phyloP scores from a whole-genome alignment of 306 rosid species.

The Casuarina equisetifolia region DNA sequence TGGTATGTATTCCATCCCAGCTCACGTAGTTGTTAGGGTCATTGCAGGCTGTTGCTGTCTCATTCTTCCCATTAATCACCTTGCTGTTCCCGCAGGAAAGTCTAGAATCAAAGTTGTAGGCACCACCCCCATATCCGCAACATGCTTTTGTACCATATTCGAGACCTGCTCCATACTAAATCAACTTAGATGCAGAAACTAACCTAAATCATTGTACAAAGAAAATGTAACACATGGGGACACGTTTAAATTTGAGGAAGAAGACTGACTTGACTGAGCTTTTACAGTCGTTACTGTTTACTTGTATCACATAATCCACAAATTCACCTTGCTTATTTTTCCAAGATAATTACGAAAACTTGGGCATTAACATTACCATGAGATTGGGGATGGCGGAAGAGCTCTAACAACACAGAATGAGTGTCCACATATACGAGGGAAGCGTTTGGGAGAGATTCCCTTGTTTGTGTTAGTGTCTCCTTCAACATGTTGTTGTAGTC shows the following conservation, averaged over 20 bases:
- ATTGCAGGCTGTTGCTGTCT: conserved; percentile 62
- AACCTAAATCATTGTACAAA: not conserved
- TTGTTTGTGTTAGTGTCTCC: conserved; percentile 37
- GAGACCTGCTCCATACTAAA: conserved; percentile 44
- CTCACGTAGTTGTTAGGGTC: conserved; percentile 85
- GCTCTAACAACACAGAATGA: conserved; percentile 53
- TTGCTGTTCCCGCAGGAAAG: conserved; percentile 64
- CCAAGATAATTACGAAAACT: not conserved
- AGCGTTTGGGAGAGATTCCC: conserved; percentile 46
- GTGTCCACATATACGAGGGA: conserved; percentile 67
- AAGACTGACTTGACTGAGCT: too few relatives aligned
- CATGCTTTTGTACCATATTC: conserved; percentile 76
- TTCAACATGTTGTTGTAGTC: conserved; percentile 60
- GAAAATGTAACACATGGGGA: not conserved
- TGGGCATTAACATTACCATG: conserved; percentile 44
- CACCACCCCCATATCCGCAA: conserved; percentile 83
- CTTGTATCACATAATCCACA: too few relatives aligned
- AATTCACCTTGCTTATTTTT: too few relatives aligned
- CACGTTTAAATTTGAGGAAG: too few relatives aligned
- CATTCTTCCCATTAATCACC: conserved; percentile 45
- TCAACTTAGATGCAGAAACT: not conserved
- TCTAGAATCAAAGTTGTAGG: conserved; percentile 60
- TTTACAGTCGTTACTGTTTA: too few relatives aligned
- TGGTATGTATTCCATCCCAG: conserved; percentile 94
- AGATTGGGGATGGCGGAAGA: conserved; percentile 55